Conservation (phyloP, 495 filamentous ascomycete species). For the Tuber borchii region DNA sequence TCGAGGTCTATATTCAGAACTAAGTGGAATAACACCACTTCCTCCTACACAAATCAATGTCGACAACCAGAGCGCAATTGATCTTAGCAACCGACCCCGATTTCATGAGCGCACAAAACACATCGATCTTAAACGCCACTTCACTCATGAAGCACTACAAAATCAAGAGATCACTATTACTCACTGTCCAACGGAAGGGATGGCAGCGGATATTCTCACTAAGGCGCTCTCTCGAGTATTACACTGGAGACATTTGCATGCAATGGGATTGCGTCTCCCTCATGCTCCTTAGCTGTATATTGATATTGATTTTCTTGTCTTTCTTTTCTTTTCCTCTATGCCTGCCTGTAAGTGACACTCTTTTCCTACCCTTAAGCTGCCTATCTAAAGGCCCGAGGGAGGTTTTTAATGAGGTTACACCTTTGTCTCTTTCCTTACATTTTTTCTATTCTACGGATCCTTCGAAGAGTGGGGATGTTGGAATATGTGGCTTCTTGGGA, state of each 20-base stretch:
- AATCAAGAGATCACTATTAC: not conserved
- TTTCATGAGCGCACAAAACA: not conserved
- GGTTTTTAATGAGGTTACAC: not conserved
- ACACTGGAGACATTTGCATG: not conserved
- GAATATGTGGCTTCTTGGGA: too few species aligned
- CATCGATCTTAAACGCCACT: not conserved
- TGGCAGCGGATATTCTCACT: not conserved
- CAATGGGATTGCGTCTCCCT: not conserved
- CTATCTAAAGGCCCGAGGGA: not conserved
- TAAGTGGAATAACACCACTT: not conserved
- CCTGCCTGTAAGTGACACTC: not conserved
- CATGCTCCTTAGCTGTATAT: too few species aligned
- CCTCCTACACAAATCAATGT: not conserved
- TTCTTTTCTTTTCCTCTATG: not conserved
- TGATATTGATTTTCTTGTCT: not conserved
- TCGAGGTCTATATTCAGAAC: not conserved
- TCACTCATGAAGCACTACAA: not conserved
- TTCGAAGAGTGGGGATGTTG: too few species aligned
- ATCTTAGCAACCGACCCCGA: not conserved
- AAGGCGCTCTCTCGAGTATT: not conserved
- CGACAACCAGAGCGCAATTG: not conserved
- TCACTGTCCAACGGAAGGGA: not conserved
- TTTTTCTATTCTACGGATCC: too few species aligned
- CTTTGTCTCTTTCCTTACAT: too few species aligned
- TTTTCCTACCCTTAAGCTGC: constrained; percentile 2